Evolutionary conservation across 2,329 filamentous ascomycete genomes (phyloP), one percentile per base, ranked within the genome.

Genomic region (Cytospora chrysosperma): DNA sequence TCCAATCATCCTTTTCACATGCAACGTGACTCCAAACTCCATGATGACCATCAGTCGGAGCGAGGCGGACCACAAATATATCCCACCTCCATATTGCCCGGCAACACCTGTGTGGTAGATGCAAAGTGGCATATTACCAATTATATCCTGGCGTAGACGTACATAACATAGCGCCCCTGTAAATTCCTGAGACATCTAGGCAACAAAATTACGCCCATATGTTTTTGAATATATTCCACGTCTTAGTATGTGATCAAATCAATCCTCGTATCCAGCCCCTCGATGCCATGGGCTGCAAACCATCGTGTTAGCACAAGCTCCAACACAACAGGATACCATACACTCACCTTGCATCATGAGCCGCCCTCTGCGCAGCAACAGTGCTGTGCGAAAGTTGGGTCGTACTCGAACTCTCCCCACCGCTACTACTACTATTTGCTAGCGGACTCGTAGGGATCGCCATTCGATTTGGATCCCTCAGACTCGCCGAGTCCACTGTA

Each of bases 201-300:
- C n/a, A 51, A 55, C 28, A 27, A 26, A 26, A 55, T 61, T 61
- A 61, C 50, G 59, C 54, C 49, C 59, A 61, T 49, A 61, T 53
- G 51, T 40, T 40, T 60, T 37, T 12, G 54, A 8, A 37, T 34
- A 55, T 61, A 30, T 61, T 53, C 37, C 30, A 37, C 13, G 28
- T 17, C 40, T 52, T 53, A 34, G 28, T 17, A 32, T 40, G 37
- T 21, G 27, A 8, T 47, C 19, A 57, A 30, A 37, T 70, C 64
- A 72, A 62, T 69, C 63, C 70, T 84, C 82, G 71, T 85, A 85
- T 65, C 82, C 82, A 62, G 81, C 82, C 69, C 82, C 82, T 68
- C 82, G 80, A 75, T 84, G 82, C 82, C 82, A 85, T 67, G 81
- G 81, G 72, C 81, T 84, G 68, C 37, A 58, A 57, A 30, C 32